Conservation (phyloP, 148 eudicot genomes). For the Fagopyrum homotropicum region DNA sequence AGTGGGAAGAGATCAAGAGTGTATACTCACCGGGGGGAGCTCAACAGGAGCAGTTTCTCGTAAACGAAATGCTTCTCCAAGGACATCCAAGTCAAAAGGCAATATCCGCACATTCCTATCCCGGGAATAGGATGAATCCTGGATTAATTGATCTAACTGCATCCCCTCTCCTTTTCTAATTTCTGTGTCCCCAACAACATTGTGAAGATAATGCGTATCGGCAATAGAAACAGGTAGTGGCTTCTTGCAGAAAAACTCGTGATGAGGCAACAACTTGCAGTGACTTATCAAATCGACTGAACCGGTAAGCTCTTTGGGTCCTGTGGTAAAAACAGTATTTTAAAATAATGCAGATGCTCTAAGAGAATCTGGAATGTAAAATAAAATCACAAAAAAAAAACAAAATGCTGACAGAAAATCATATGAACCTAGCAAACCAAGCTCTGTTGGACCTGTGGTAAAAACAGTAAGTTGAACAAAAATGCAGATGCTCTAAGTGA, state of each 20-base stretch:
- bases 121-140: constrained; percentile 47
- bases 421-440: background rate
- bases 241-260: constrained; percentile 96
- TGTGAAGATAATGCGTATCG: constrained; percentile 91
- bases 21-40: constrained; percentile 60
- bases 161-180: constrained; percentile 96
- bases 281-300: constrained; percentile 88
- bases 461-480: too few relatives aligned
- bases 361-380: background rate
- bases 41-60: constrained; percentile 70
- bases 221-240: constrained; percentile 79
- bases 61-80: constrained; percentile 75
- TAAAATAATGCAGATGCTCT: background rate
- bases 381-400: background rate
- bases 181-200: constrained; percentile 92
- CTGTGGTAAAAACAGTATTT: constrained; percentile 21
- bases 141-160: constrained; percentile 84
- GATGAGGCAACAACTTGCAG: constrained; percentile 79
- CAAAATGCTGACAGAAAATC: background rate
- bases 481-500: too few relatives aligned
- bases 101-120: constrained; percentile 52
- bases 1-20: background rate
- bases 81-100: constrained; percentile 70
- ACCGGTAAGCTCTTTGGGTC: constrained; percentile 95
- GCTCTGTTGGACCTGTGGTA: background rate